Evolutionary conservation across 2,329 filamentous ascomycete genomes (phyloP), one percentile per base, ranked within the genome.

Genomic region (Penicillium brasilianum): DNA sequence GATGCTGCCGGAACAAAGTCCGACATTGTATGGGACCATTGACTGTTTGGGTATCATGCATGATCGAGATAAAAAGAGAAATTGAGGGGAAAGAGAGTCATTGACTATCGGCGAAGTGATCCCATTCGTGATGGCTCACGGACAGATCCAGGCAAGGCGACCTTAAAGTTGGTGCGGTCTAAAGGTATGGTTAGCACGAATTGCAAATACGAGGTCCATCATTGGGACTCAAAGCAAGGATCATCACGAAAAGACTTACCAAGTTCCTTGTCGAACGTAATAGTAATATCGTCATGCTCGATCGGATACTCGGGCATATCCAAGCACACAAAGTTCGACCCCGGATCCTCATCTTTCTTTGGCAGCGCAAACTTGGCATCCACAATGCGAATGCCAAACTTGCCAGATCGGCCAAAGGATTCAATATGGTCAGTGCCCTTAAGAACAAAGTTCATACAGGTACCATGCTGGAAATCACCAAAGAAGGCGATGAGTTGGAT

Each of bases 291-390:
- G 75, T 97, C 93, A 77, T 97, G 92, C 79, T 97, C 93, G 54
- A 91, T 91, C 0, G 93, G 91, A 76, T 96, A 91, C 70, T 97
- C 93, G 18, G 93, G 89, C 76, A 93, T 86, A 76, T 97, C 93
- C 60, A 97, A 78, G 74, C 91, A 95, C 41, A 96, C 84, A 79
- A 94, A 97, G 28, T 87, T 85, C 73, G 88, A 86, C 63, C 89
- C 75, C 4, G 80, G 78, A 54, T 84, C 80, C 18, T 80, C 75
- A 43, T 80, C 78, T 56, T 78, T 78, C 59, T 82, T 88, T 4
- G 93, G 93, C 57, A 97, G 80, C 3, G 91, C 90, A 70, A 97
- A 97, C 75, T 97, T 97, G 62, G 92, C 92, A 74, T 97, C 93
- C 28, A 94, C 89, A 64, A 97, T 87, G 73, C 89, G 90, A 59